Evolutionary conservation across 129 eudicot species (phyloP), one percentile per base, ranked within the genome.

Genomic region (sunflower (Helianthus annuus)): DNA sequence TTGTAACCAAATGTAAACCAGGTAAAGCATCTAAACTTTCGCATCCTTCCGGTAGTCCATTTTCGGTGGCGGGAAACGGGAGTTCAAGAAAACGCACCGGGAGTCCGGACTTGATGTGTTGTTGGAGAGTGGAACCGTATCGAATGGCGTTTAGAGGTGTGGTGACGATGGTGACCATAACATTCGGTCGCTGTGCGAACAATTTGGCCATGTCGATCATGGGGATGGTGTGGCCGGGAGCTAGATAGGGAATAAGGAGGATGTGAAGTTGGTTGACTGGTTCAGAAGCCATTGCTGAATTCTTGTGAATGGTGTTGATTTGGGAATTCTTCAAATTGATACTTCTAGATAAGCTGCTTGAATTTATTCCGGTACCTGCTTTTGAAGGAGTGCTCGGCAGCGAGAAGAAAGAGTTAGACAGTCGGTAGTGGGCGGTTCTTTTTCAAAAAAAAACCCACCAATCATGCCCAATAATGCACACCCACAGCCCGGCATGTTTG

Each of bases 141-240:
- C 91, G 74, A n/a, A 38, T 10, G 73, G 76, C 79, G 57, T 68
- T 83, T 2, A 11, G 22, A 36, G 84, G 79, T 6, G 80, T 83
- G 53, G 87, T 79, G 57, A 80, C 76, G 12, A 83, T 83, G 44
- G 84, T 83, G 63, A 83, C 79, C 2, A 8, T 75, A 1, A 83
- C 78, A 8, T 51, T 64, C 2, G 9, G 64, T 39, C 49, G 73
- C 4, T 79, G 78, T 3, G 86, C 86, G 1, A 85, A 64, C 2
- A 85, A 42, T 59, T 71, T 80, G 46, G 90, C 85, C 40, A 84
- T 76, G 62, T 87, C 88, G 14, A 81, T 71, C 82, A 80, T 76
- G 39, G 93, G 93, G 53, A 81, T 82, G 34, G 72, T 70, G 75
- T 87, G 93, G 64, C 93, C 89, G 7, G 78, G 89, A 24, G 78